Conservation (phyloP, 1,284 basidiomycete genomes). For the Irpex sp. region DNA sequence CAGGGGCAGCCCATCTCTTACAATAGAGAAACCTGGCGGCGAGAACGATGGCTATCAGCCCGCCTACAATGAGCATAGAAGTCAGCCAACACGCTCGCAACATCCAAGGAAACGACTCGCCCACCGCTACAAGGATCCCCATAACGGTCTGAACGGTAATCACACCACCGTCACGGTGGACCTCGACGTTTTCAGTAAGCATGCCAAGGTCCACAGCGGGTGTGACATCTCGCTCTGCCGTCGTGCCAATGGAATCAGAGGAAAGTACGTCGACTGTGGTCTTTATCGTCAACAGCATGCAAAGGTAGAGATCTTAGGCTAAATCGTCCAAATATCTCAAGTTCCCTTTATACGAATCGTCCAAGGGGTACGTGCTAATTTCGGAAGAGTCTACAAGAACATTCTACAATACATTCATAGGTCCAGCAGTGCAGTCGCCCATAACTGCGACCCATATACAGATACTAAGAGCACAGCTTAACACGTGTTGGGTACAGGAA, state of each 20-base stretch:
- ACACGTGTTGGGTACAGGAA: too few relatives aligned
- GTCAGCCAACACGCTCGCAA: not conserved
- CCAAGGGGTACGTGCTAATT: too few relatives aligned
- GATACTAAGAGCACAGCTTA: too few relatives aligned
- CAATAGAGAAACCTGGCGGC: not conserved
- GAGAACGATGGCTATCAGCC: not conserved
- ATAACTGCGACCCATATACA: too few relatives aligned
- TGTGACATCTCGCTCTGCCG: not conserved
- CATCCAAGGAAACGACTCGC: not conserved
- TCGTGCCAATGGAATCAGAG: not conserved
- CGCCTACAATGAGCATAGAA: not conserved
- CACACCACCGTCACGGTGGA: not conserved
- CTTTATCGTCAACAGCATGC: not conserved
- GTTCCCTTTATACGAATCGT: too few relatives aligned
- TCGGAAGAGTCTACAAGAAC: too few relatives aligned
- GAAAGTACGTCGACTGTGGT: not conserved
- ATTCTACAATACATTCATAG: too few relatives aligned
- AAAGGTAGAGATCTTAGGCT: not conserved
- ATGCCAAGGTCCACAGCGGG: not conserved
- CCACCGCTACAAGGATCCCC: not conserved
- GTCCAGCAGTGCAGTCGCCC: too few relatives aligned
- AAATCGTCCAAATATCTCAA: too few relatives aligned
- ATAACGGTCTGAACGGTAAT: not conserved
- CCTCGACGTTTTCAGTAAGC: not conserved
- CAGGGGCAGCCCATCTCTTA: not conserved